Evolutionary conservation across 345 rosid species (phyloP), one percentile per base, ranked within the genome.

Genomic region (Ceriops tagal): DNA sequence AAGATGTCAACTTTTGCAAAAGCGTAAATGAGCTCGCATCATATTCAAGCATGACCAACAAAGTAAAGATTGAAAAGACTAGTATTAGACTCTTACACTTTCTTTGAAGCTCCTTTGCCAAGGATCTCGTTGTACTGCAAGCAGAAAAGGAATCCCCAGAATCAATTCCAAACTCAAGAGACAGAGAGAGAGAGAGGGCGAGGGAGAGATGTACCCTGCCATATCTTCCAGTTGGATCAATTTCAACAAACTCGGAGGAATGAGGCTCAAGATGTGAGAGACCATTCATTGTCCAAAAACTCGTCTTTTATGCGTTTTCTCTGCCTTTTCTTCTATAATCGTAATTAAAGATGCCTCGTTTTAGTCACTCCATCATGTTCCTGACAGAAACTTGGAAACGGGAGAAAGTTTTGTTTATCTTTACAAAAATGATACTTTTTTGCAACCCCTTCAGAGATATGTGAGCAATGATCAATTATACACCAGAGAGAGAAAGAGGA

Each of bases 221-320:
- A 78, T 93, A 93, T 93, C 98, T 89, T 78, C 98, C 93, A 64
- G 93, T 77, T 53, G 99, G 99, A 87, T 95, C 99, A 82, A 90
- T 88, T 82, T 95, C 99, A 75, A 92, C 93, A 84, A 85, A 95
- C 72, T 88, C 96, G 71, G 86, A 78, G 77, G 56, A 59, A 59
- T 84, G 92, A 64, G 75, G 65, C 55, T 84, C 89, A 60, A 65
- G 78, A 72, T 68, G 82, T 62, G 75, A 64, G 57, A 84, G 83
- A 79, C 85, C 86, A 74, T 85, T 89, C 98, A 92, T 92, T 70
- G 72, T 82, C 61, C 72, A 34, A 60, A 43, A 61, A 67, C 51
- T 28, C 39, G 1, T 11, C 32, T 53, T 16, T 56, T 8, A 11
- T 11, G 15, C 28, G 26, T 51, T 58, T 32, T 31, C 31, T 11